Percentiles rank a stretch among this genome's conserved stretches.
Conservation (phyloP, 2,329 filamentous ascomycete species). For the Acrocalymma vagum region DNA sequence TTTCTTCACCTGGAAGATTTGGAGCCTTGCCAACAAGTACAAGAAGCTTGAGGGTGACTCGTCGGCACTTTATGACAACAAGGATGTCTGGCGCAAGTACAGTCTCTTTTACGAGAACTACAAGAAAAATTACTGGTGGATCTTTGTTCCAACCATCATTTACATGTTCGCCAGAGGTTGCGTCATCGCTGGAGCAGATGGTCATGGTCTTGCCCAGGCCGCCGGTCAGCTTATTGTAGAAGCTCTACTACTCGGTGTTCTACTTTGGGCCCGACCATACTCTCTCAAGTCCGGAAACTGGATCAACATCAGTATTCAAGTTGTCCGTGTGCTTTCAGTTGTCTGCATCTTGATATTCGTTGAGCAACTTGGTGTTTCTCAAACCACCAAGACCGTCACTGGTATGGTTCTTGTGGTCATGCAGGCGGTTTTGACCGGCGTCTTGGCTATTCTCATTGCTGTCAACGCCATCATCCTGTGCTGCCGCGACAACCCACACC, state of each 20-base stretch:
- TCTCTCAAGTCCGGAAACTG: slow-evolving; percentile 87
- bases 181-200: slow-evolving; percentile 84
- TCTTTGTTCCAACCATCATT: slow-evolving; percentile 87
- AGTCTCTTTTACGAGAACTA: slow-evolving; percentile 97
- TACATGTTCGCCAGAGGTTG: slow-evolving; percentile 93
- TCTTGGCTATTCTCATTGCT: slow-evolving; percentile 85
- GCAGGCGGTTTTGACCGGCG: slow-evolving; percentile 82
- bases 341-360: slow-evolving; percentile 92
- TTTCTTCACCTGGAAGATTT: slow-evolving; percentile 88
- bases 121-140: slow-evolving; percentile 95
- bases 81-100: slow-evolving; percentile 92
- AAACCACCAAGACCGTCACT: slow-evolving; percentile 93
- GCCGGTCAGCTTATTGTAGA: slow-evolving; percentile 84
- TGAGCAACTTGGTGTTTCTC: slow-evolving; percentile 85
- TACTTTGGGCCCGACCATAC: slow-evolving; percentile 87
- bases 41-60: slow-evolving; percentile 79
- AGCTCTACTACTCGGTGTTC: slow-evolving; percentile 76
- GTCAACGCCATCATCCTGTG: slow-evolving; percentile 88
- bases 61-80: slow-evolving; percentile 82
- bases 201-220: slow-evolving; percentile 83
- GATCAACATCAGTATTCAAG: slow-evolving; percentile 92
- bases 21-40: slow-evolving; percentile 74
- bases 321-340: slow-evolving; percentile 88
- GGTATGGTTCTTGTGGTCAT: slow-evolving; percentile 94
- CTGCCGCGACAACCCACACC: slow-evolving; percentile 89